Evolutionary conservation across 2,329 filamentous ascomycete species (phyloP), one percentile per base, ranked within the genome.

Genomic region (Neopestalotiopsis clavispora): DNA sequence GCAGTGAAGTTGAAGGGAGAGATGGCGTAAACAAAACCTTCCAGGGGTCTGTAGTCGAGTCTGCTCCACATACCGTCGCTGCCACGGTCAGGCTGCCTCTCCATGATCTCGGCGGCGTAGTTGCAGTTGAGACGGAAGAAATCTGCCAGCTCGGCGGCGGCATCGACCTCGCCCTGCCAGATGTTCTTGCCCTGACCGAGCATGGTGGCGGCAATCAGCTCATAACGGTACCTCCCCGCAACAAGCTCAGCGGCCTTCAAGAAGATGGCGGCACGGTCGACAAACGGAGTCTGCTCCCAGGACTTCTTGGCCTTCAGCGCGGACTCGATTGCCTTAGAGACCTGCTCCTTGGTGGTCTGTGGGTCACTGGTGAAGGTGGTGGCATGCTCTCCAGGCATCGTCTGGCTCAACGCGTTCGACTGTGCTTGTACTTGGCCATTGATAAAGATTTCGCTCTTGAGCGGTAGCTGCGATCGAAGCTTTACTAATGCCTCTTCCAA

Each of bases 1-100:
- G 95, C 95, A 23, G 95, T 98, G 84, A 98, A 98, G 85, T 98
- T 98, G 88, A 98, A 98, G 58, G 95, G 95, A 70, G 91, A 94
- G 75, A 98, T 90, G 45, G 95, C 95, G 79, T 98, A 98, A 71
- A 98, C 94, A 80, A 98, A 98, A 20, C 95, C 95, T 81, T 98
- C 95, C 2, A 98, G 89, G n/a, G 95, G 91, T 56, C 95, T 89
- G 85, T 97, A 91, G 82, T 98, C 95, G 69, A 94, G 88, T 57
- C 95, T 90, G 82, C 97, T 98, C 95, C 95, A 98, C 45, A 97
- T 89, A 45, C 94, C 94, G 1, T 92, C 84, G 2, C 93, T 86
- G 83, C 98, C 90, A 84, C 96, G 94, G 65, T 86, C 87, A 14
- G 95, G 95, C 82, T 99, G 96, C 78, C 94, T 90, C 45, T 89